Evolutionary conservation across 163 green algal genomes (phyloP), one percentile per base, ranked within the genome.

Genomic region (Dunaliella salina): DNA sequence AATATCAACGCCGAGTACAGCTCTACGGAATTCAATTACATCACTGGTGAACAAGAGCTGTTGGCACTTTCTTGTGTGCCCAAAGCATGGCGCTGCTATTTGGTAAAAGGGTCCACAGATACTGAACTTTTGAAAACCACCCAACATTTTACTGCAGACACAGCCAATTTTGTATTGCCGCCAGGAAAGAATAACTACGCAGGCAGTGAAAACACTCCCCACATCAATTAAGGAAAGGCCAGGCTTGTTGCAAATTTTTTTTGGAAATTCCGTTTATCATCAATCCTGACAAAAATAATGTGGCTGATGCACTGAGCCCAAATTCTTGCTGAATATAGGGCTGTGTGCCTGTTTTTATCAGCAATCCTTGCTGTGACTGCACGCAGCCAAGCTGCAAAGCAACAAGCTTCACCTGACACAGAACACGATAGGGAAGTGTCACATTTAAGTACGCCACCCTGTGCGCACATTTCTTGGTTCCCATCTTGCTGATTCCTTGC

Each of bases 31-130:
- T 8, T 20, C n/a, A 33, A 45, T 8, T 82, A 82, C 78, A 40
- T 17, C 4, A 40, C n/a, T 82, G n/a, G 67, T 40, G 90, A 93
- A 0, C 87, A 90, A 24, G 91, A 95, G 34, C 34, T 93, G n/a
- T 46, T 92, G 0, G 88, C 83, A 20, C 84, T 93, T 0, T 32
- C 92, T 0, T 35, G 88, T 29, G 84, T 82, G 0, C 33, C 90
- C 0, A 33, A 72, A 1, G 75, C 79, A 26, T 93, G 86, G 87
- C 80, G 87, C 0, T 83, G 82, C 78, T 94, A 0, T 26, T 89
- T 17, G 85, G 86, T n/a, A n/a, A n/a, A 1, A 0, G 17, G 26
- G 15, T 78, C 15, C 25, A 90, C 29, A 86, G 15, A 0, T 57
- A n/a, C n/a, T n/a, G n/a, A n/a, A n/a, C n/a, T 93, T 22, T 71